A percentile compares a stretch with the other conserved stretches of the same genome.
These are phyloP conservation scores for Nectriaceae sp. DNA, from an alignment of 2,329 filamentous ascomycete genomes.

Conservation along the genomic window DNA sequence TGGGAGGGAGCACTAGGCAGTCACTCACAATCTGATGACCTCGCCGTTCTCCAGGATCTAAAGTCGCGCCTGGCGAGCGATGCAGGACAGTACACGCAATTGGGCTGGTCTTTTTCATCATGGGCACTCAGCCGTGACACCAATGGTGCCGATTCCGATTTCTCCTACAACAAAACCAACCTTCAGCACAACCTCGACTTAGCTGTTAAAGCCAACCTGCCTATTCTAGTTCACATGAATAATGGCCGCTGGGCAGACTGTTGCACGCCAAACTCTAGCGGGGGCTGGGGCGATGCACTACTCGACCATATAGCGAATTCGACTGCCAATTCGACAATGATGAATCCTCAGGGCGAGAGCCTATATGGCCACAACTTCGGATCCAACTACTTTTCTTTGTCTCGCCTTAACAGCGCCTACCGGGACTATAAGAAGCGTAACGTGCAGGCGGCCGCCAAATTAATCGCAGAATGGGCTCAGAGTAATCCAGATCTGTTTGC, in stretches of 20 bases:
- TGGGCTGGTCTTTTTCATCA: background rate
- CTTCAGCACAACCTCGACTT: background rate
- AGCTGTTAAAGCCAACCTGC: background rate
- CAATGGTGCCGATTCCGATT: background rate
- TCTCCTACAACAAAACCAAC: background rate
- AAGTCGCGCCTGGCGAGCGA: background rate
- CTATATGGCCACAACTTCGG: background rate
- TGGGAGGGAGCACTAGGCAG: background rate
- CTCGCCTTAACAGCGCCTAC: background rate
- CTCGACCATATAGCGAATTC: background rate
- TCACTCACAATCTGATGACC: background rate
- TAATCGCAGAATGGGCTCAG: background rate
- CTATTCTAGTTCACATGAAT: background rate
- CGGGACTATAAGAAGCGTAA: background rate
- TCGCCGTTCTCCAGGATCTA: background rate
- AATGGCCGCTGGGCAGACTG: background rate
- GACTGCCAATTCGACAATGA: background rate
- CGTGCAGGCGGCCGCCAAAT: background rate
- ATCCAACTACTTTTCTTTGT: background rate
- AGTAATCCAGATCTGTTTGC: background rate
- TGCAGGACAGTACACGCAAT: background rate
- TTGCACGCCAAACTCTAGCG: background rate
- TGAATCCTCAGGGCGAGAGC: background rate
- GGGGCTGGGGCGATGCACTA: background rate
- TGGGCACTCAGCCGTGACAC: background rate